Percentiles rank a stretch among this genome's conserved stretches.
These are phyloP conservation scores for Trichoderma cornu-damae DNA, from an alignment of 2,329 filamentous ascomycete species.

Conservation along the genomic window DNA sequence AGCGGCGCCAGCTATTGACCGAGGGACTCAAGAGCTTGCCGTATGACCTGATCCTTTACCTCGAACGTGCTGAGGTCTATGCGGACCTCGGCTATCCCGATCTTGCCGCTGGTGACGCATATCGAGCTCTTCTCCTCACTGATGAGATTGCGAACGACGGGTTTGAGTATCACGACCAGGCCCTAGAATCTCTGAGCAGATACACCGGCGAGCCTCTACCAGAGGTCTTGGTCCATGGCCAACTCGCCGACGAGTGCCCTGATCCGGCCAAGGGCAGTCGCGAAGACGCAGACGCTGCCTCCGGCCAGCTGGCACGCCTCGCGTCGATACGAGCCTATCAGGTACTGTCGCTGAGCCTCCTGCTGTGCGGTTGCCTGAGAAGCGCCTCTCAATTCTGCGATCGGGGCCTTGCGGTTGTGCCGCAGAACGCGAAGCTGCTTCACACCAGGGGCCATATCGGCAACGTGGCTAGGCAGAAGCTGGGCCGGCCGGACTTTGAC, in stretches of 20 bases:
- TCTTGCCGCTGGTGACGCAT: slow-evolving; percentile 82
- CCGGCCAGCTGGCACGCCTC: slow-evolving; percentile 41
- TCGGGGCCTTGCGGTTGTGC: slow-evolving; percentile 53
- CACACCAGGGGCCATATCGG: slow-evolving; percentile 51
- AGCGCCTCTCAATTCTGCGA: slow-evolving; percentile 63
- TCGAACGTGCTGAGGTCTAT: slow-evolving; percentile 67
- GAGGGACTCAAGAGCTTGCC: slow-evolving; percentile 47
- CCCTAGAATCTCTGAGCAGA: slow-evolving; percentile 47
- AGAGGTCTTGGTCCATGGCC: slow-evolving; percentile 44
- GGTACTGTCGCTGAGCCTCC: slow-evolving; percentile 52
- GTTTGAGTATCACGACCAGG: slow-evolving; percentile 75
- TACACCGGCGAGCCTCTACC: slow-evolving; percentile 35
- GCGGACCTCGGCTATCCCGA: slow-evolving; percentile 78
- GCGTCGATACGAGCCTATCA: slow-evolving; percentile 56
- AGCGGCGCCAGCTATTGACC: slow-evolving; percentile 53
- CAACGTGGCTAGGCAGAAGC: slow-evolving; percentile 45
- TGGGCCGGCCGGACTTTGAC: slow-evolving; percentile 44
- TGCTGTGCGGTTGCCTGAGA: slow-evolving; percentile 62
- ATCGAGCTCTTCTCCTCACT: slow-evolving; percentile 78
- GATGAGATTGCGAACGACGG: slow-evolving; percentile 75
- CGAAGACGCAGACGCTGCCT: slow-evolving; percentile 31
- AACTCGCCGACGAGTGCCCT: slow-evolving; percentile 35
- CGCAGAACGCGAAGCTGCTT: slow-evolving; percentile 51
- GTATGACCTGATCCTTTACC: slow-evolving; percentile 60
- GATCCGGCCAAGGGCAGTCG: slow-evolving; percentile 32